Base-by-base conservation (phyloP, 495 filamentous ascomycete species). In the Chlorociboria aeruginascens region DNA sequence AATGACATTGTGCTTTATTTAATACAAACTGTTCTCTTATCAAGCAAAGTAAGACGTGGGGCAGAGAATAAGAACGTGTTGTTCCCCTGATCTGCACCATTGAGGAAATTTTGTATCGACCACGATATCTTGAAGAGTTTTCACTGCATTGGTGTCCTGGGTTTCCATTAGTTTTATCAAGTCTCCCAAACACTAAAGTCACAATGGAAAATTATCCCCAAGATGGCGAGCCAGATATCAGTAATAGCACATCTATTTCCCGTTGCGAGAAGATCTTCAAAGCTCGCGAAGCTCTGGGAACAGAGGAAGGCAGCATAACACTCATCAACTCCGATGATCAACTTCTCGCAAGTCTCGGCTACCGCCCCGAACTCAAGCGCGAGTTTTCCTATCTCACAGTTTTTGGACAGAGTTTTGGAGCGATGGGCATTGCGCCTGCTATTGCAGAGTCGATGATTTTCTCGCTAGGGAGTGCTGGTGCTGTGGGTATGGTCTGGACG, bases 301-400 rank as follows among this genome's bases (percentile, higher is more conserved):
- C 47, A 20, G 50, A 52, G 16, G 50, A 45, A 16, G 50, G 50
- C 13, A 11, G 12, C 6, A 33, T 38, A 12, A 17, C 3, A 6
- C 3, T 32, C 3, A 39, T 48, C 16, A 43, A 38, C 40, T 32
- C 52, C n/a, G 52, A 55, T 29, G 48, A 55, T 34, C 32, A 51
- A 35, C 33, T 55, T 10, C 35, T 55, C 36, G 44, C 44, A 10
- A 29, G 34, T n/a, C 37, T 55, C 14, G 52, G 52, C 36, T 55
- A 55, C 40, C 40, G 52, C 7, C 29, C 52, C 6, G 52, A 55
- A 31, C 40, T 55, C 40, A 55, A 50, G 40, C 29, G 52, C 10
- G 52, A 55, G 37, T 55, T 55, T 36, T 55, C 52, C 8, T 55
- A 55, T 34, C 29, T 55, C 7, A 55, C 52, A 7, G 46, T 51